Conservation (phyloP, 2,329 filamentous ascomycete species). For the Phialocephala sp. region DNA sequence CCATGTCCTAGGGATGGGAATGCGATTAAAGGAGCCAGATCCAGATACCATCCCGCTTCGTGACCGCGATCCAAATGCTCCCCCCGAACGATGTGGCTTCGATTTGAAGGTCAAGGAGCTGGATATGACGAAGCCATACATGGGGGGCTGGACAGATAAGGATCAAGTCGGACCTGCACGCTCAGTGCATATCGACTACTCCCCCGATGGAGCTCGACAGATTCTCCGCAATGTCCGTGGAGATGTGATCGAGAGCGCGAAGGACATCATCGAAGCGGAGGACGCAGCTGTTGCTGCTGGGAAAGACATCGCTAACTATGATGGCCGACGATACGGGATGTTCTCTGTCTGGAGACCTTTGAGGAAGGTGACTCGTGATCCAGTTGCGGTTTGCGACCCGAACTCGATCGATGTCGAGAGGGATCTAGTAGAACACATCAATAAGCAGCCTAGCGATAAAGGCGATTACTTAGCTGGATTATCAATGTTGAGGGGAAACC, state of each 20-base stretch:
- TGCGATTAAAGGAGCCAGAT: constrained; percentile 14
- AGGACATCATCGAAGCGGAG: constrained; percentile 18
- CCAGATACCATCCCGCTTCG: constrained; percentile 11
- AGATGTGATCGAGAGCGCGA: constrained; percentile 8
- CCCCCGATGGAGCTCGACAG: constrained; percentile 15
- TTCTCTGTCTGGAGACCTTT: constrained; percentile 16
- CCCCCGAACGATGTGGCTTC: constrained; percentile 14
- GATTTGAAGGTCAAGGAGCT: constrained; percentile 8
- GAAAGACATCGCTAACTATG: constrained; percentile 11
- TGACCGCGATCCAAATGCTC: constrained; percentile 10
- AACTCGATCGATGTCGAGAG: constrained; percentile 10
- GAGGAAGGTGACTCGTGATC: constrained; percentile 17
- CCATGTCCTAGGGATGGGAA: constrained; percentile 9
- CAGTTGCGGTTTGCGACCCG: constrained; percentile 13
- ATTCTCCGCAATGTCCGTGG: constrained; percentile 10
- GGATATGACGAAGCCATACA: constrained; percentile 18
- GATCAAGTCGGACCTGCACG: constrained; percentile 14
- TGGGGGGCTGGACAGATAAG: constrained; percentile 5
- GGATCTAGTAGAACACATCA: constrained; percentile 17
- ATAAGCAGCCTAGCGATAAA: constrained; percentile 16
- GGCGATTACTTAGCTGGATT: constrained; percentile 15
- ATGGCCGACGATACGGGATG: constrained; percentile 12
- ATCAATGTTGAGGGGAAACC: constrained; percentile 13
- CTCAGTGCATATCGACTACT: constrained; percentile 17
- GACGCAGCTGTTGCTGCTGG: constrained; percentile 9